Percentiles rank a stretch among this genome's conserved stretches.
Evolutionary conservation across 352 stramenopile species (phyloP).

Genomic region (Pilasporangium apinafurcum): DNA sequence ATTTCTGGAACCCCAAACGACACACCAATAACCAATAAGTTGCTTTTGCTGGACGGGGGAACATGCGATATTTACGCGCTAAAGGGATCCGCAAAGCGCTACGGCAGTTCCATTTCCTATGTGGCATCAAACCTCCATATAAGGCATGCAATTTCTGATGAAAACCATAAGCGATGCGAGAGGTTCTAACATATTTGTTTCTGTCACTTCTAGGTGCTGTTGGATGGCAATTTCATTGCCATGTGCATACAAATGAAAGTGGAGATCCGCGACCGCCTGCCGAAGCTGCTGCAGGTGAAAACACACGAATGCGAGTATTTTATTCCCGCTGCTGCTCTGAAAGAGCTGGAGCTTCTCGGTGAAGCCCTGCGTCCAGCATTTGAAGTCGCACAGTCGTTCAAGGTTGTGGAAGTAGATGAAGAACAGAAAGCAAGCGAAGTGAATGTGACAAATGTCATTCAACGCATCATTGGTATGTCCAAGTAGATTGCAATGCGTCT

Average conservation of each 20-base stretch:
- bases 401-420: conserved; percentile 41
- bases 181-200: no score
- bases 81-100: conserved; percentile 86
- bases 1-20: background rate
- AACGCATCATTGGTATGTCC: conserved; percentile 26
- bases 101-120: conserved; percentile 85
- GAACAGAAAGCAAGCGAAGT: conserved; percentile 7
- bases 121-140: conserved; percentile 81
- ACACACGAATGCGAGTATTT: conserved; percentile 62
- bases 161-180: no score
- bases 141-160: no score
- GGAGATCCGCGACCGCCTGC: conserved; percentile 64
- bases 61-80: conserved; percentile 74
- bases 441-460: conserved; percentile 38
- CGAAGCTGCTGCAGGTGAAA: conserved; percentile 83
- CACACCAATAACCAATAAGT: background rate
- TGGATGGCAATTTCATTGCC: conserved; percentile 85
- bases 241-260: conserved; percentile 88
- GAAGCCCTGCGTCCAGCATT: conserved; percentile 53
- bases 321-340: conserved; percentile 55
- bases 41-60: no score
- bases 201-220: conserved; percentile 26
- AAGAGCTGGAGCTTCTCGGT: conserved; percentile 70
- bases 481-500: background rate
- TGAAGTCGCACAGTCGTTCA: conserved; percentile 61